phyloP scores from a whole-genome alignment of 108 stramenopile genomes.

The Pseudonitzschia delicatissima region DNA sequence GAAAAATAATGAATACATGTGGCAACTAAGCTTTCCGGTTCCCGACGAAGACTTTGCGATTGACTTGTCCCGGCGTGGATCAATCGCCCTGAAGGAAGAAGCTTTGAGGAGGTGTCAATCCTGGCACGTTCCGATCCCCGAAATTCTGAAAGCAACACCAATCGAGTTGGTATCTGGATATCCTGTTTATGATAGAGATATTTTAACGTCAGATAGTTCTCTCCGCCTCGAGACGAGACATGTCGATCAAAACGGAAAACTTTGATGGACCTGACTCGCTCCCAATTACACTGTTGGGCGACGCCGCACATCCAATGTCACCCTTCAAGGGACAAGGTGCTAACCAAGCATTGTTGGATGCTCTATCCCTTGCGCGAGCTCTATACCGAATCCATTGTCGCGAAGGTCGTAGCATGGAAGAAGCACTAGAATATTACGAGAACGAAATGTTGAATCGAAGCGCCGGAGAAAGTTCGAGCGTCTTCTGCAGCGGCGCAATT shows the following conservation, averaged over 20 bases:
- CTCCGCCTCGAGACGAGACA: background rate
- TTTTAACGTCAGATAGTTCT: conserved; percentile 40
- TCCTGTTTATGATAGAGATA: conserved; percentile 80
- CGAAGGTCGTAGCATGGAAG: background rate
- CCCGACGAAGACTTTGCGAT: conserved; percentile 48
- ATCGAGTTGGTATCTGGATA: conserved; percentile 72
- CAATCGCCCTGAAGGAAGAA: conserved; percentile 53
- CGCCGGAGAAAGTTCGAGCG: conserved; percentile 55
- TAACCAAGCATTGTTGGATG: conserved; percentile 82
- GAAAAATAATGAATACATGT: conserved; percentile 62
- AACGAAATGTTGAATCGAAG: conserved; percentile 57
- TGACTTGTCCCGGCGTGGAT: conserved; percentile 39
- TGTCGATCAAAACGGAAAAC: background rate
- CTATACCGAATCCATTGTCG: conserved; percentile 26
- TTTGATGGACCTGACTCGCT: background rate
- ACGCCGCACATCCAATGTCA: conserved; percentile 85
- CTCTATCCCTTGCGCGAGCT: conserved; percentile 56
- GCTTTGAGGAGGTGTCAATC: conserved; percentile 50
- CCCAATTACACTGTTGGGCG: conserved; percentile 60
- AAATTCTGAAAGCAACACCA: conserved; percentile 50
- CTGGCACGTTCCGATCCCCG: conserved; percentile 74
- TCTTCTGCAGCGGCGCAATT: conserved; percentile 68
- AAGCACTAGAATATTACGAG: conserved; percentile 50
- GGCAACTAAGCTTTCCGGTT: conserved; percentile 85
- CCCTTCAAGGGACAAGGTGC: conserved; percentile 91